phyloP scores from a whole-genome alignment of 768 basidiomycete genomes.

The Tylopilus intermedius region DNA sequence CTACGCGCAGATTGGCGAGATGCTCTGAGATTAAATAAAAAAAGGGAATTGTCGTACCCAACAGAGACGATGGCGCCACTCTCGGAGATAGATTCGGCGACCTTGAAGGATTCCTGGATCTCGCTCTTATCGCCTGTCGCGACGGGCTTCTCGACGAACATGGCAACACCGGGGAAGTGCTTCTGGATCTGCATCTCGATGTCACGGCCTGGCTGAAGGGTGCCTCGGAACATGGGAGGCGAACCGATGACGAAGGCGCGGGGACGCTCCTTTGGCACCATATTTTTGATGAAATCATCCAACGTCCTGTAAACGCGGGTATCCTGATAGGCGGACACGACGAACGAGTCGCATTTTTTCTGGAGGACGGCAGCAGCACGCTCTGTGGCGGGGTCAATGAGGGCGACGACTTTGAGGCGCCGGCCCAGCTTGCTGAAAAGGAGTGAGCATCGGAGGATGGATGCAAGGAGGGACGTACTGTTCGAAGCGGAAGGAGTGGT shows the following conservation, averaged over 20 bases:
- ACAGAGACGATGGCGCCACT: slow-evolving; percentile 79
- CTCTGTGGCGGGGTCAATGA: slow-evolving; percentile 86
- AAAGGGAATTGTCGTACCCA: slow-evolving; percentile 49
- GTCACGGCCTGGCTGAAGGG: slow-evolving; percentile 68
- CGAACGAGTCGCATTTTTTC: slow-evolving; percentile 90
- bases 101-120: slow-evolving; percentile 61
- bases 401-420: slow-evolving; percentile 90
- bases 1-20: slow-evolving; percentile 33
- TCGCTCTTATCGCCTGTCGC: slow-evolving; percentile 72
- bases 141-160: slow-evolving; percentile 92
- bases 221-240: slow-evolving; percentile 91
- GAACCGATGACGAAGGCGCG: slow-evolving; percentile 85
- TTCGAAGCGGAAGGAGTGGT: slow-evolving; percentile 87
- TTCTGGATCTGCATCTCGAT: slow-evolving; percentile 85
- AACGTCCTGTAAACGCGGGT: slow-evolving; percentile 82
- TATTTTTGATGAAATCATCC: slow-evolving; percentile 75
- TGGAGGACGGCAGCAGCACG: slow-evolving; percentile 76
- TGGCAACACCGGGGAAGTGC: slow-evolving; percentile 79
- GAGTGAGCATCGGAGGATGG: slow-evolving; percentile 7
- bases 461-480: slow-evolving; percentile 47
- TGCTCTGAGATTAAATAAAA: not conserved
- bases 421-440: slow-evolving; percentile 79
- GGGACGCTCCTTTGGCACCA: slow-evolving; percentile 61
- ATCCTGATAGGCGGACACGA: slow-evolving; percentile 86
- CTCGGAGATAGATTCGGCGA: slow-evolving; percentile 68